phyloP scores from a whole-genome alignment of 805 yeast species.

The Zygoascus flipseniorum region DNA sequence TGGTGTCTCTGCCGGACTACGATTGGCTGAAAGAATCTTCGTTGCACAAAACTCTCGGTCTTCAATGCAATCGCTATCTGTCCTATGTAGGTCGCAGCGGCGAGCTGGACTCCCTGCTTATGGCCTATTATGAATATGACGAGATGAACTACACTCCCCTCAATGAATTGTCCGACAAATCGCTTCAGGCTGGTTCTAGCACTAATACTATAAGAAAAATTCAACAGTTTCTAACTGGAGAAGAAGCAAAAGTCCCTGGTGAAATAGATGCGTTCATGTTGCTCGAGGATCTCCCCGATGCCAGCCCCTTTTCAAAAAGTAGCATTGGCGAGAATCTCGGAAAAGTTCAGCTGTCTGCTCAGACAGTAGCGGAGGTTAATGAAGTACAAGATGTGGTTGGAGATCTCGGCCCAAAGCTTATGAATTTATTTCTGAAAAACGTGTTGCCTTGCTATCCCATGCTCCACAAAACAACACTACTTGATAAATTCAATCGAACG shows the following conservation, averaged over 20 bases:
- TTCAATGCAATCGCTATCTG: conserved; percentile 20
- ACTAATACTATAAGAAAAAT: conserved; percentile 12
- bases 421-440: conserved; percentile 18
- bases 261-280: conserved; percentile 17
- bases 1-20: conserved; percentile 20
- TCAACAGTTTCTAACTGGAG: neutral
- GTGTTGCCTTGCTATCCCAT: conserved; percentile 22
- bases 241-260: neutral
- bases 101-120: conserved; percentile 20
- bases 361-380: conserved; percentile 17
- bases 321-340: conserved; percentile 9
- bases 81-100: conserved; percentile 22
- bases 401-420: conserved; percentile 16
- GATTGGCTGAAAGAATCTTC: conserved; percentile 20
- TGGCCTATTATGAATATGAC: conserved; percentile 20
- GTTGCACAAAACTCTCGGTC: conserved; percentile 21
- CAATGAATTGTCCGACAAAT: neutral
- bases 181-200: neutral
- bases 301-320: conserved; percentile 10
- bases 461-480: conserved; percentile 20
- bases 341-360: conserved; percentile 19
- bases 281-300: conserved; percentile 12
- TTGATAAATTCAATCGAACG: conserved; percentile 20
- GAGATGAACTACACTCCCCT: conserved; percentile 14
- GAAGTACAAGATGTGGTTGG: conserved; percentile 20